Evolutionary conservation across 2,329 filamentous ascomycete species (phyloP), one percentile per base, ranked within the genome.

Genomic region (Fusarium praegraminearum): DNA sequence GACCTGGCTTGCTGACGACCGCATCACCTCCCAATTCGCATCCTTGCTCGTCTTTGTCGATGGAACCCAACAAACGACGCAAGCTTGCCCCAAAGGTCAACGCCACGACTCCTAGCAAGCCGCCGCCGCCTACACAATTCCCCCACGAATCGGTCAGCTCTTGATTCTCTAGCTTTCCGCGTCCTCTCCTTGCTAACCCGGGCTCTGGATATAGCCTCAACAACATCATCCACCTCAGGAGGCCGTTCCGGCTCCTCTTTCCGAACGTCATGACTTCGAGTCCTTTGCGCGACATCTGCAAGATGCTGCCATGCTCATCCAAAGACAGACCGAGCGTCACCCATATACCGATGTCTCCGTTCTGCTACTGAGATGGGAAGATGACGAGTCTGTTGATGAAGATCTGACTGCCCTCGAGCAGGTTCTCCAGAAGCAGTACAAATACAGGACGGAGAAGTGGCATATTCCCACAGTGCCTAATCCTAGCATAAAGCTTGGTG

Each of bases 221-320:
- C 78, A 79, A 56, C 76, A 79, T 28, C 76, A 77, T 77, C 67
- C 80, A 73, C 72, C 76, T 69, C 76, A 81, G 78, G 81, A 84
- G 78, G 74, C 78, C 57, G 75, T 79, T 33, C 52, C 78, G 64
- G 75, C 81, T 26, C 59, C 78, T 63, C 77, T 76, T 72, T 75
- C 78, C 57, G 84, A 88, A 72, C 84, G 86, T 70, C 84, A 87
- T 78, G 88, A 90, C 73, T 91, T 90, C 78, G 89, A 90, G 78
- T 85, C 87, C 55, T 90, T 90, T 75, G 89, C 88, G 63, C 85
- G 88, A 47, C 89, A 91, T 79, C 83, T 91, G 45, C 89, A 91
- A 76, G 89, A 90, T 83, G 89, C 88, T 51, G 88, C 89, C 69
- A 89, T 90, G 85, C 82, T 89, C 73, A 89, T 91, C 70, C 87